phyloP scores from a whole-genome alignment of 2,329 filamentous ascomycete species.

The Didymella keratinophila region DNA sequence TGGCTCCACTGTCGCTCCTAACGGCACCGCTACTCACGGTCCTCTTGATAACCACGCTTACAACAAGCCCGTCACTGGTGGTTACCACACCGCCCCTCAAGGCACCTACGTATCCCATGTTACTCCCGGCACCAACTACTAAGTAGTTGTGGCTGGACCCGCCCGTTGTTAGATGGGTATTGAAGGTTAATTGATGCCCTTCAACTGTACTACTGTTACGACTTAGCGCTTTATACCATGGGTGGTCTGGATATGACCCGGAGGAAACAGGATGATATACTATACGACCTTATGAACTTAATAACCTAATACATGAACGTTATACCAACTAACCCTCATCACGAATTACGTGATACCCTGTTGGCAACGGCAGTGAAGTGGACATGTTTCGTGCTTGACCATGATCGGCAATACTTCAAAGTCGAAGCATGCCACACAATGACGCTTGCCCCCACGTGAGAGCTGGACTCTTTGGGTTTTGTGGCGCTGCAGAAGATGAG shows the following conservation, averaged over 20 bases:
- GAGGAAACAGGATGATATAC: constrained; percentile 9
- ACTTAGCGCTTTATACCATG: constrained; percentile 23
- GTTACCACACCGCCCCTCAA: constrained; percentile 57
- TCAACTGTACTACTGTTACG: constrained; percentile 12
- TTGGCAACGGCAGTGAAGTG: too few species aligned
- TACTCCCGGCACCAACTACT: constrained; percentile 42
- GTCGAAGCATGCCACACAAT: too few species aligned
- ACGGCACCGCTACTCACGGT: constrained; percentile 22
- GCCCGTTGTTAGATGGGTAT: background rate
- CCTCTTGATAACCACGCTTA: constrained; percentile 35
- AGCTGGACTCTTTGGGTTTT: too few species aligned
- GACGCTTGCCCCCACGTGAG: too few species aligned
- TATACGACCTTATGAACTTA: constrained; percentile 24
- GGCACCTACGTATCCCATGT: constrained; percentile 43
- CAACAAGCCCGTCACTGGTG: constrained; percentile 48
- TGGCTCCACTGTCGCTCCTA: constrained; percentile 56
- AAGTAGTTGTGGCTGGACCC: background rate
- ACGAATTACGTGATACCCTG: too few species aligned
- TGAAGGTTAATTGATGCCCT: constrained; percentile 9
- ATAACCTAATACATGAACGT: constrained; percentile 16
- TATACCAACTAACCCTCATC: background rate
- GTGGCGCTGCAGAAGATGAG: too few species aligned
- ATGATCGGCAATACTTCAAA: too few species aligned
- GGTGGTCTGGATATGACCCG: constrained; percentile 2
- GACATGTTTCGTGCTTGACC: too few species aligned